Evolutionary conservation across 768 basidiomycete genomes (phyloP), one percentile per base, ranked within the genome.

Genomic region (Phlegmacium glaucopus): DNA sequence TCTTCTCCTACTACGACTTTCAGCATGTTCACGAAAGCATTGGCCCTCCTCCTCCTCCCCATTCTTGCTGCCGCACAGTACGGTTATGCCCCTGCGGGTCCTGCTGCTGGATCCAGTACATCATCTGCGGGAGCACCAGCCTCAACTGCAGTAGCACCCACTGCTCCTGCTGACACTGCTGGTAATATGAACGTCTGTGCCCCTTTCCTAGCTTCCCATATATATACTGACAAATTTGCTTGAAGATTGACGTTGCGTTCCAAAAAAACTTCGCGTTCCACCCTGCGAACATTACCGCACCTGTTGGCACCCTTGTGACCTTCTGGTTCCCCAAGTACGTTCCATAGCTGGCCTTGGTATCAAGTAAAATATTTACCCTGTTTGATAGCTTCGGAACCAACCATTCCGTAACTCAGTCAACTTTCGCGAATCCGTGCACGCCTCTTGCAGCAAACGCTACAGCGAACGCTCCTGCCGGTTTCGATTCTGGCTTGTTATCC

Each of bases 401-500:
- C 25, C 80, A 83, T 56, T 78, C 74, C 13, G 73, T 83, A 29
- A 79, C 80, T 9, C 78, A 82, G 56, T 80, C 79, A 9, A 71
- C 75, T 11, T 82, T 83, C 56, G 66, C 60, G 12, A 55, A 55
- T 16, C 82, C 82, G 17, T 83, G 82, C 66, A 72, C 69, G 9
- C 70, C 70, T 45, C 71, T 83, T 32, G 61, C 62, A 1, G 71
- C 74, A n/a, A n/a, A n/a, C n/a, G n/a, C n/a, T 9, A 57, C 55
- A 34, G 46, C 66, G 9, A 48, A 41, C 39, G n/a, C 49, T 22
- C 12, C 32, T 16, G 66, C 65, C 10, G 79, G 79, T 2, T 82
- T 84, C 49, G 79, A 82, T 62, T 80, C 80, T 25, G 79, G 78
- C 28, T 59, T 83, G 47, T 62, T 62, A 34, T 22, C 36, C 6